Base-by-base conservation (phyloP, 768 basidiomycete genomes). In the Leucocoprinus birnbaumii region DNA sequence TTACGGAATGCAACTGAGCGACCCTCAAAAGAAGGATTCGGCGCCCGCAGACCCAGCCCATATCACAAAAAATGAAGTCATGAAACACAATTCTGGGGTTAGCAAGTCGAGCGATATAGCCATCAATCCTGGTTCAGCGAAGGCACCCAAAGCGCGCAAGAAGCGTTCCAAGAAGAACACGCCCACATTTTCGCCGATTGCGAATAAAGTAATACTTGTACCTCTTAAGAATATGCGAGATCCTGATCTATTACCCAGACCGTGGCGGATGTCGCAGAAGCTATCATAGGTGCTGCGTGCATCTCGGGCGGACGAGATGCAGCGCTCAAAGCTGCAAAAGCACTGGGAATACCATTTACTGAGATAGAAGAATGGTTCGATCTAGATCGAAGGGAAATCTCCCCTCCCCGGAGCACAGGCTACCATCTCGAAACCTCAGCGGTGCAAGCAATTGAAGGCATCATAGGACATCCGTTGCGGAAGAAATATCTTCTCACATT, bases 211-310 rank as follows among this genome's bases (percentile, higher is more conserved):
- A 51, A 31, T 19, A 45, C 27, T 51, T 41, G 46, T 27, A 19
- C 9, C 21, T 19, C 8, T 55, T n/a, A 22, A 38, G 1, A 21
- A 45, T 45, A n/a, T n/a, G n/a, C 18, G 44, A 40, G 44, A 3
- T 34, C 25, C 34, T 54, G 34, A 53, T 27, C 31, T 22, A 27
- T 25, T 34, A 40, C 25, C 43, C 51, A 93, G 91, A 82, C 84
- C 19, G 75, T 92, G 25, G 91, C 92, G 47, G 92, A 94, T 68
- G 88, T 92, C 41, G 80, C 83, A 8, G 92, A 94, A 68, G 89
- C 92, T 3, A 83, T 94, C 56, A 83, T 93, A 24, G 92, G 87
- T 31, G 91, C 91, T 16, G 89, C 87, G 3, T 92, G 85, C 64
- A 73, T 89, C 43, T 82, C 86, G 21, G 86, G 87, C 10, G 91